Base-by-base conservation (phyloP, 805 yeast genomes). In the Teunomyces kruisii region DNA sequence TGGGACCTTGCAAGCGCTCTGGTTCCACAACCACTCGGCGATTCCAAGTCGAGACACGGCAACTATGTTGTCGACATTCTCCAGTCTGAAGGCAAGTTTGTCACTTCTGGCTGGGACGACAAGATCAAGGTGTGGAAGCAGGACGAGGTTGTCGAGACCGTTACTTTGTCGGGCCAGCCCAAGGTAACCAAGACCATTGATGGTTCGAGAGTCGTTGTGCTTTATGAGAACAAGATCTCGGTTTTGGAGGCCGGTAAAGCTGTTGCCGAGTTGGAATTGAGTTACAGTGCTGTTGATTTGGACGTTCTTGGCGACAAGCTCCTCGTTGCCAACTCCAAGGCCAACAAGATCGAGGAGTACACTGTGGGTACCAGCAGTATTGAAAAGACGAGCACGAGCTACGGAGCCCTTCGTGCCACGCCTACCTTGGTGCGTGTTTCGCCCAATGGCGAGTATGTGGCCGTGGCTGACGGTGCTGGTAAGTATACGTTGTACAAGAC, bases 81-180 rank as follows among this genome's bases (percentile, higher is more conserved):
- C 13, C 3, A 26, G 28, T 26, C 38, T 8, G 26, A 35, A 10
- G 17, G 14, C 10, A 43, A 30, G 53, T 43, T 66, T 6, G 56
- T 80, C 14, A 74, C 89, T n/a, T 72, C 81, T 15, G 95, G 91
- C 3, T 94, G 98, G 98, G 99, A 92, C 65, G 96, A 88, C 58
- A 79, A 79, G 10, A 56, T 90, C 38, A 79, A 77, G 57, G 35
- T 59, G 12, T 67, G 74, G 72, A 47, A 56, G 10, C 49, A 49
- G n/a, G 53, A 47, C 10, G 43, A 42, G 3, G 45, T 56, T 32
- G 44, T 42, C 13, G 27, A 41, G 8, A 28, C 55, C 2, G 40
- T 53, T 6, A 48, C 41, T 9, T 52, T 64, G 41, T 43, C 52
- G 1, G 55, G 57, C 13, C 77, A 72, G 53, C 75, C 77, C n/a